phyloP scores from a whole-genome alignment of 2,329 filamentous ascomycete species.

The Curvularia lunata region DNA sequence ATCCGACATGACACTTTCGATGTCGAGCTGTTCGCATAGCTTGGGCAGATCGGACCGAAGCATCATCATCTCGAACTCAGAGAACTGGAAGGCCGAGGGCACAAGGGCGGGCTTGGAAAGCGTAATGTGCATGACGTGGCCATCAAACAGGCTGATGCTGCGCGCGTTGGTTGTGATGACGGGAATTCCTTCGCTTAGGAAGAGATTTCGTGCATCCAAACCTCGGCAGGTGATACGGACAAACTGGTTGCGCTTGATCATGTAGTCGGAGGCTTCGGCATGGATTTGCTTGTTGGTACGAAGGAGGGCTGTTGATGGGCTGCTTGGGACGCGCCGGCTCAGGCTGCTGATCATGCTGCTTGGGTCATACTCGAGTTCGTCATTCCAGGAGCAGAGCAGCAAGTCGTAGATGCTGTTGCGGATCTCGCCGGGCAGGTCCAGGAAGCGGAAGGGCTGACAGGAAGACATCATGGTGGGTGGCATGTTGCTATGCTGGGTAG shows the following conservation, averaged over 20 bases:
- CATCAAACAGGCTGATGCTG: constrained; percentile 27
- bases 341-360: constrained; percentile 22
- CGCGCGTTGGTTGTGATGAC: constrained; percentile 26
- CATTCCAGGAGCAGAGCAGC: constrained; percentile 36
- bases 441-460: constrained; percentile 29
- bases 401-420: constrained; percentile 36
- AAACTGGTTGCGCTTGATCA: constrained; percentile 38
- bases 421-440: constrained; percentile 37
- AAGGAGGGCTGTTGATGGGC: constrained; percentile 29
- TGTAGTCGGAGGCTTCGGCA: constrained; percentile 36
- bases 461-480: constrained; percentile 23
- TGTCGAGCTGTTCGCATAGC: constrained; percentile 31
- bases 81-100: constrained; percentile 22
- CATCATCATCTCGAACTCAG: constrained; percentile 34
- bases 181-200: constrained; percentile 30
- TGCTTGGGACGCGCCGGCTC: constrained; percentile 27
- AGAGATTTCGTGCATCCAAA: constrained; percentile 27
- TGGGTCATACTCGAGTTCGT: constrained; percentile 26
- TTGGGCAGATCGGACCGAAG: constrained; percentile 32
- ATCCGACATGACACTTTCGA: constrained; percentile 35
- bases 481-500: background rate
- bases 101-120: constrained; percentile 29
- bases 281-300: constrained; percentile 38
- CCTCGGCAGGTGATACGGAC: constrained; percentile 36
- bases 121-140: constrained; percentile 38